Evolutionary conservation across 140 eudicot species (phyloP).

Genomic region (Ambrosia hybrid): DNA sequence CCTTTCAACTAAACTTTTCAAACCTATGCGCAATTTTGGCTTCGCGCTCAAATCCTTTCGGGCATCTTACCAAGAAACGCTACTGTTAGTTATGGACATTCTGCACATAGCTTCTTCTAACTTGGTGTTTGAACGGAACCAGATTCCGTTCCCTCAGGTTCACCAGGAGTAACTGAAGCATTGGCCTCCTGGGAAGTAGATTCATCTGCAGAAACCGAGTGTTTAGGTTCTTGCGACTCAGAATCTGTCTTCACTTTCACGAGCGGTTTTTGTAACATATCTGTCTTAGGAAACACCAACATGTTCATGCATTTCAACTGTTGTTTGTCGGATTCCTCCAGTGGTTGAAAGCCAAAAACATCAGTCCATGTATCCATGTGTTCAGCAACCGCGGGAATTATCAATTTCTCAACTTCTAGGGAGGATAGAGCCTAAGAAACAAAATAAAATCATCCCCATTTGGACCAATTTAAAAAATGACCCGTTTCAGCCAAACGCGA

Average conservation of each 20-base stretch:
- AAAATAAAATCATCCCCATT: neutral
- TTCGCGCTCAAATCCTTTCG: too few relatives aligned
- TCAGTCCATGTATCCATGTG: constrained; percentile 79
- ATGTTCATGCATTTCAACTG: constrained; percentile 65
- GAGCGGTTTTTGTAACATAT: constrained; percentile 73
- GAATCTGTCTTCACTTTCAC: constrained; percentile 25
- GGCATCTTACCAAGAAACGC: neutral
- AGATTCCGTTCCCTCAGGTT: neutral
- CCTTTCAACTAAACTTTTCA: too few relatives aligned
- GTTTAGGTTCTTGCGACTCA: neutral
- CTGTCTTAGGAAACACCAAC: constrained; percentile 90
- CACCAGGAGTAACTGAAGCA: constrained; percentile 5
- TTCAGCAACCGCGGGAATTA: constrained; percentile 86
- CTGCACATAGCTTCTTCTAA: constrained; percentile 20
- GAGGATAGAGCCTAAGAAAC: constrained; percentile 59
- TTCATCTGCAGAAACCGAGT: too few relatives aligned
- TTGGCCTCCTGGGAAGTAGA: too few relatives aligned
- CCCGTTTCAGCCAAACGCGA: neutral
- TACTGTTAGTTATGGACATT: neutral
- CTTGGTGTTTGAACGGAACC: neutral
- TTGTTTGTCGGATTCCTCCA: constrained; percentile 55
- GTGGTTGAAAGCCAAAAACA: constrained; percentile 59
- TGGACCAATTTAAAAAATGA: neutral
- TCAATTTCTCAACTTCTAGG: constrained; percentile 68
- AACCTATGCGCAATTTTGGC: too few relatives aligned